Evolutionary conservation across 2,329 filamentous ascomycete genomes (phyloP), one percentile per base, ranked within the genome.

Genomic region (Plenodomus biglobosus): DNA sequence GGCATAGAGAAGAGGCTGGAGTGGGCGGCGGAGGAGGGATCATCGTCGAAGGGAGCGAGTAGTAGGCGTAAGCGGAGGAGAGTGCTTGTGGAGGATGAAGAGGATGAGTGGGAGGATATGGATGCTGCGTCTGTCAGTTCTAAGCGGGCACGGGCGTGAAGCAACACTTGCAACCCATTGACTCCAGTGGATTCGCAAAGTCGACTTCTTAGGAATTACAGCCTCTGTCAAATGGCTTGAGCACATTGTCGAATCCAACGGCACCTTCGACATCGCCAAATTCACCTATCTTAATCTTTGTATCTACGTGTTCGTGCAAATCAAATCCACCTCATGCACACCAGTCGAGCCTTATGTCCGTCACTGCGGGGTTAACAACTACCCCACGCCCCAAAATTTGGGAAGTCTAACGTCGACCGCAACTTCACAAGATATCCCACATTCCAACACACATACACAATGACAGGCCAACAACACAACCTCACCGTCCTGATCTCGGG

Each of bases 401-500:
- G 48, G 27, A 32, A 32, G 6, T 32, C 27, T 3, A 32, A 40
- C 30, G 27, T 32, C 13, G 11, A 32, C 8, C 27, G 15, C 27
- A 15, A 32, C 27, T 15, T 32, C 3, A 32, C 13, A 11, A 15
- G 13, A 15, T 11, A 32, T 32, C 11, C 27, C 27, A 24, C 22
- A 32, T 32, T 32, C 40, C 35, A 24, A 20, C 3, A 32, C 11
- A 36, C 27, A 19, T 35, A 8, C 22, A 45, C 8, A 36, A 68
- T 68, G 65, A 16, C 65, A 37, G 44, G 56, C 21, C 44, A 63
- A 8, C 68, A 68, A 36, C 66, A 74, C 61, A 81, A 80, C 47
- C 78, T 88, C 59, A 79, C 85, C 43, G 83, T 89, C 59, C 81
- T 90, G 16, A 71, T 73, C 30, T 73, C 70, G 34, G 69, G 88